Evolutionary conservation across 805 yeast species (phyloP), one percentile per base, ranked within the genome.

Genomic region (Starmerella davenportii): DNA sequence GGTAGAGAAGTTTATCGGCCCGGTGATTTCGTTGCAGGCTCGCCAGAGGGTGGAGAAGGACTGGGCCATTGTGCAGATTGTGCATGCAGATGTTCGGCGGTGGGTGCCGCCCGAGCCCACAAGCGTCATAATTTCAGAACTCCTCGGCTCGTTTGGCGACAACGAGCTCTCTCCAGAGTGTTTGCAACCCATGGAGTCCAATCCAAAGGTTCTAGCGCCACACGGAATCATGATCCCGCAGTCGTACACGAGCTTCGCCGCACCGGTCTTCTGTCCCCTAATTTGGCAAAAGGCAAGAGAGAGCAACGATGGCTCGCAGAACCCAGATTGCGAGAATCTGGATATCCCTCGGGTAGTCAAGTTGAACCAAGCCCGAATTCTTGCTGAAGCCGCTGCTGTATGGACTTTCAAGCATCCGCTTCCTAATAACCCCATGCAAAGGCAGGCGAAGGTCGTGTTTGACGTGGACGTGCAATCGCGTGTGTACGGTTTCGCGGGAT

Each of bases 91-190:
- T 55, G 69, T 74, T 56, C 59, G 90, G 15, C 43, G 50, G 2
- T 70, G 75, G 74, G 38, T 50, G 7, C 63, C 62, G 3, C 46
- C 45, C 5, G 43, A 52, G 11, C 59, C 61, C 15, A 64, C 67
- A 40, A 68, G 79, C 51, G 50, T 85, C 32, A 67, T 84, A 7
- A 65, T 87, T 1, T 77, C 92, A 33, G 95, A 85, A 54, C 60
- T 87, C 5, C 56, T 85, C 21, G 95, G 95, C 4, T 79, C 93
- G 14, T 79, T 87, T 59, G 95, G 93, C 3, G 87, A 92, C 55
- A 87, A 85, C 56, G 95, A 85, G 53, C 63, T 81, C 15, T 68
- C 80, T 7, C 95, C 96, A 0, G 96, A 85, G 54, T 75, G 90
- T 41, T 55, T 81, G 2, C 61, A 60, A 34, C 58, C 65, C 1